Evolutionary conservation across 176 grass and related monocot species (phyloP), one percentile per base, ranked within the genome.

Genomic region (Zizania latifolia): DNA sequence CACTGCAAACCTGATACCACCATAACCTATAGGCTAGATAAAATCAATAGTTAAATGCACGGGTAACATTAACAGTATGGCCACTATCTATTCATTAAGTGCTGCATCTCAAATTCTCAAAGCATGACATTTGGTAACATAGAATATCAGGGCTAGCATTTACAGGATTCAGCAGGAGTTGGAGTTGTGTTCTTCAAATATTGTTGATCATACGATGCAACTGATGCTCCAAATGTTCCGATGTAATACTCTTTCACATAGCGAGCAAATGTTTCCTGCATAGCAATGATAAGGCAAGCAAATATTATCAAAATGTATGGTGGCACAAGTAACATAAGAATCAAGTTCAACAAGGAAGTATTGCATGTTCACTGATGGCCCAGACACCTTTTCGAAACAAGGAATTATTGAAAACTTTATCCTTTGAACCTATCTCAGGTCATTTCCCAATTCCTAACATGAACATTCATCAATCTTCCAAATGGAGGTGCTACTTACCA

Each of bases 1-100:
- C 94, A 62, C 85, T 93, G 71, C 90, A 97, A 82, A 97, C 90
- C 86, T 97, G 94, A 74, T 87, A 97, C 90, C 90, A 97, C 90
- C 93, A 97, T 31, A 93, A 72, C 54, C 94, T 73, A 67, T 56
- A 74, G 72, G 72, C 94, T 98, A 87, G 10, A 53, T 15, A 82
- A 38, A 72, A 70, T 39, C 50, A 70, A 87, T n/a, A 61, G 72
- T 71, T 68, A 77, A 62, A 82, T 26, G 39, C 40, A 75, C 32
- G 35, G 53, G 61, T 40, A 67, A 58, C 22, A 31, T 26, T 48
- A 76, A 48, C 28, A 63, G 17, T 16, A 51, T 41, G n/a, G 8
- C 10, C n/a, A 40, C 37, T 78, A 56, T 15, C 51, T 55, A 57
- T 62, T 39, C 67, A 72, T 55, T 55, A 50, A 33, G 10, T 59